These are phyloP conservation scores for Nakazawaea laoshanensis DNA, from an alignment of 805 yeast genomes.

Conservation along the genomic window DNA sequence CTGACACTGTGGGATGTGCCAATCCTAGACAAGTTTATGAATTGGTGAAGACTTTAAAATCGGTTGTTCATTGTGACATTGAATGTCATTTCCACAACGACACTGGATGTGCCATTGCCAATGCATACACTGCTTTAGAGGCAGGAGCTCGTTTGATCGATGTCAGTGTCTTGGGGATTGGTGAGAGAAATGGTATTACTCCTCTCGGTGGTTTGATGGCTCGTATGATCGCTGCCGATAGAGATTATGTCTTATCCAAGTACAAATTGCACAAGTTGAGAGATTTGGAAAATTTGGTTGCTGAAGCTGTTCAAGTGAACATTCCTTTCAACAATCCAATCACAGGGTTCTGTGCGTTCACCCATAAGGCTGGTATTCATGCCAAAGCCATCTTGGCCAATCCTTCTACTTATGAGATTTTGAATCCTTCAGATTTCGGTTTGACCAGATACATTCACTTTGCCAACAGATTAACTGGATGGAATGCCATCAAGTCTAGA, in stretches of 20 bases:
- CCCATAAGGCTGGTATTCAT: slow-evolving; percentile 99
- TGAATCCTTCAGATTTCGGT: slow-evolving; percentile 93
- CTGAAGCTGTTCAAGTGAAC: slow-evolving; percentile 95
- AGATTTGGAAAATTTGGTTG: slow-evolving; percentile 92
- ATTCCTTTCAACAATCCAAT: slow-evolving; percentile 97
- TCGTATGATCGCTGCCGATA: slow-evolving; percentile 97
- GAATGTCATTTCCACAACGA: slow-evolving; percentile 99
- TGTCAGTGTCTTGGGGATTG: slow-evolving; percentile 93
- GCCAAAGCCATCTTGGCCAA: slow-evolving; percentile 98
- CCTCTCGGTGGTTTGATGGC: slow-evolving; percentile 98
- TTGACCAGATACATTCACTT: slow-evolving; percentile 93
- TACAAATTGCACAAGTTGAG: slow-evolving; percentile 93
- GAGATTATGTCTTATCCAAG: slow-evolving; percentile 90
- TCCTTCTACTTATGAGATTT: slow-evolving; percentile 97
- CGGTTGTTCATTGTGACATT: slow-evolving; percentile 92
- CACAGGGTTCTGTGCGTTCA: slow-evolving; percentile 98
- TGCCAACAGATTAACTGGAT: slow-evolving; percentile 96
- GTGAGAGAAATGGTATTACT: slow-evolving; percentile 98
- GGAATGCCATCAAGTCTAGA: slow-evolving; percentile 98
- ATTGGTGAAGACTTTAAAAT: slow-evolving; percentile 84
- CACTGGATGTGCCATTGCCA: slow-evolving; percentile 98
- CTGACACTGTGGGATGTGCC: slow-evolving; percentile 98
- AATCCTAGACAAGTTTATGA: slow-evolving; percentile 99
- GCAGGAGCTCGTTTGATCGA: slow-evolving; percentile 95
- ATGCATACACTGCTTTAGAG: slow-evolving; percentile 96